Conservation (phyloP, 2,329 filamentous ascomycete genomes). For the Dryadomyces sulphureus region DNA sequence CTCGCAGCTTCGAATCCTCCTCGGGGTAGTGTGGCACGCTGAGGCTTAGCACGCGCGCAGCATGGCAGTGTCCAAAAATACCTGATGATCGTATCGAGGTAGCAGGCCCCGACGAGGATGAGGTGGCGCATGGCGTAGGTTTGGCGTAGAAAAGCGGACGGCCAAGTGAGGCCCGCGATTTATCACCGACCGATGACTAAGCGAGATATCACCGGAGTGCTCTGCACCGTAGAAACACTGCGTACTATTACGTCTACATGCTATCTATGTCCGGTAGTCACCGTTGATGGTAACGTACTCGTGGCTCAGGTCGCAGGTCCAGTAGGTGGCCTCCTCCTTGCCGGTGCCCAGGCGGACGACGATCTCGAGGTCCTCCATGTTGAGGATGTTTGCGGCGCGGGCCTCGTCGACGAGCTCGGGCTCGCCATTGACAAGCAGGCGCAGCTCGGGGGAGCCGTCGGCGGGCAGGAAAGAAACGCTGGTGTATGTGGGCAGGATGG, state of each 20-base stretch:
- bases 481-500: constrained; percentile 52
- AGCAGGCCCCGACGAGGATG: constrained; percentile 51
- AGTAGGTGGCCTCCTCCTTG: constrained; percentile 55
- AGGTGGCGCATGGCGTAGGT: constrained; percentile 35
- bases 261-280: constrained; percentile 41
- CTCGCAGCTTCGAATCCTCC: constrained; percentile 61
- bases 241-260: not conserved
- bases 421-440: constrained; percentile 64
- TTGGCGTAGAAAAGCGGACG: too few species aligned
- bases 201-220: not conserved
- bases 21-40: constrained; percentile 52
- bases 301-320: constrained; percentile 79
- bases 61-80: constrained; percentile 17
- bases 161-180: not conserved
- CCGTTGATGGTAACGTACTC: constrained; percentile 62
- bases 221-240: too few species aligned
- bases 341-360: constrained; percentile 58
- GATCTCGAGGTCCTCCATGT: constrained; percentile 67
- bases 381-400: constrained; percentile 62
- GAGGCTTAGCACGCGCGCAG: constrained; percentile 1
- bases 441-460: constrained; percentile 63
- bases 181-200: not conserved
- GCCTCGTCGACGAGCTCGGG: constrained; percentile 66
- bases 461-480: constrained; percentile 66
- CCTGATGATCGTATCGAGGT: constrained; percentile 57